These are phyloP conservation scores for Gypsophila paniculata DNA, from an alignment of 179 eudicot genomes.

Conservation along the genomic window DNA sequence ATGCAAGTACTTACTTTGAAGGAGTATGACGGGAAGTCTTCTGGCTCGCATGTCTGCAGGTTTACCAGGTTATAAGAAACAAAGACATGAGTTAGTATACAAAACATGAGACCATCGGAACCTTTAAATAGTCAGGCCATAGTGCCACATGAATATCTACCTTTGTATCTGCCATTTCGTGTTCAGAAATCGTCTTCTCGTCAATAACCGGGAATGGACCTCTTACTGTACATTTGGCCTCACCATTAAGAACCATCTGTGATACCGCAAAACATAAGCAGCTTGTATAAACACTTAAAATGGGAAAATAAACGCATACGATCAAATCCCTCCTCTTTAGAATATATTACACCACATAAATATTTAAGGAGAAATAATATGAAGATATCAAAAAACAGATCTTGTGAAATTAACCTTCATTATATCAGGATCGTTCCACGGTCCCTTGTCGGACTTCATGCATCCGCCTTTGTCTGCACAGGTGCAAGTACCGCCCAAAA, in stretches of 20 bases:
- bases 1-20: conserved; percentile 27
- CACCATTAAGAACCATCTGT: conserved; percentile 87
- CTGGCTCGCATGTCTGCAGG: conserved; percentile 28
- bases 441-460: conserved; percentile 83
- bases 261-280: not conserved
- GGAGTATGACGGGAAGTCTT: conserved; percentile 14
- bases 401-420: conserved; percentile 51
- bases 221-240: conserved; percentile 61
- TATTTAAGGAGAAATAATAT: not conserved
- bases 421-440: conserved; percentile 86
- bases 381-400: not conserved
- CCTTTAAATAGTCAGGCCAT: not conserved
- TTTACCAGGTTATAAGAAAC: conserved; percentile 3
- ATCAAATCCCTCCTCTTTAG: too few relatives aligned
- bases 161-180: conserved; percentile 37
- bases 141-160: conserved; percentile 15
- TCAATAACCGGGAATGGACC: conserved; percentile 44
- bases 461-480: conserved; percentile 89
- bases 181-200: conserved; percentile 58
- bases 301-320: not conserved
- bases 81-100: conserved; percentile 10
- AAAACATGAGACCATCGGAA: not conserved
- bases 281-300: not conserved
- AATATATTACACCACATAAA: too few relatives aligned
- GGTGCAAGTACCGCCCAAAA: conserved; percentile 85